Percentiles rank a stretch among this genome's conserved stretches.
Conservation (phyloP, 2,329 filamentous ascomycete genomes). For the Beauveria varroae region DNA sequence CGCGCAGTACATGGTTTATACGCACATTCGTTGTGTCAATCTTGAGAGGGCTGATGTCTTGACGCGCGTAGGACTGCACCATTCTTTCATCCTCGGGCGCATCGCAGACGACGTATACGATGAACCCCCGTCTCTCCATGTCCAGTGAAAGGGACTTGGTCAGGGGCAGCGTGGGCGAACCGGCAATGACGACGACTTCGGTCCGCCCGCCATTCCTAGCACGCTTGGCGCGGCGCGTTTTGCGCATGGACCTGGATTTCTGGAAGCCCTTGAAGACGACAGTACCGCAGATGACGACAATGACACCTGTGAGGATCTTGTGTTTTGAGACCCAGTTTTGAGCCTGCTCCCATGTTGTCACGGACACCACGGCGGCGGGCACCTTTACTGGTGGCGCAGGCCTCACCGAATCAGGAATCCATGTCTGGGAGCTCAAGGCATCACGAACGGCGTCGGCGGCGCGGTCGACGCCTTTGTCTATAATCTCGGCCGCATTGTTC, state of each 20-base stretch:
- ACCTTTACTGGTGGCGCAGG: conserved; percentile 41
- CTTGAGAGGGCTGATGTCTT: conserved; percentile 74
- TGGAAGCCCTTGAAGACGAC: conserved; percentile 44
- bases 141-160: conserved; percentile 78
- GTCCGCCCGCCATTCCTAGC: conserved; percentile 76
- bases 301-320: conserved; percentile 63
- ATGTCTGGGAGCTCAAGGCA: conserved; percentile 56
- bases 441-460: conserved; percentile 66
- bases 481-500: conserved; percentile 65
- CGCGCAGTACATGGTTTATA: conserved; percentile 12
- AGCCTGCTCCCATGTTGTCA: conserved; percentile 41
- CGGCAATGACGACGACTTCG: conserved; percentile 82
- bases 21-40: conserved; percentile 76
- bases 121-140: conserved; percentile 83
- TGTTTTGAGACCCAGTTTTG: conserved; percentile 67
- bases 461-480: conserved; percentile 74
- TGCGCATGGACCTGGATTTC: conserved; percentile 50
- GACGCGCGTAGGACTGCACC: conserved; percentile 66
- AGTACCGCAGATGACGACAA: conserved; percentile 66
- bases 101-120: conserved; percentile 84
- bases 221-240: conserved; percentile 66
- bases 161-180: conserved; percentile 77
- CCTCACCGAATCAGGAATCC: conserved; percentile 64
- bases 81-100: conserved; percentile 77
- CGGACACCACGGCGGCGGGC: conserved; percentile 26